phyloP scores from a whole-genome alignment of 2,329 filamentous ascomycete species.

The Iodosphaeria phyllophila region DNA sequence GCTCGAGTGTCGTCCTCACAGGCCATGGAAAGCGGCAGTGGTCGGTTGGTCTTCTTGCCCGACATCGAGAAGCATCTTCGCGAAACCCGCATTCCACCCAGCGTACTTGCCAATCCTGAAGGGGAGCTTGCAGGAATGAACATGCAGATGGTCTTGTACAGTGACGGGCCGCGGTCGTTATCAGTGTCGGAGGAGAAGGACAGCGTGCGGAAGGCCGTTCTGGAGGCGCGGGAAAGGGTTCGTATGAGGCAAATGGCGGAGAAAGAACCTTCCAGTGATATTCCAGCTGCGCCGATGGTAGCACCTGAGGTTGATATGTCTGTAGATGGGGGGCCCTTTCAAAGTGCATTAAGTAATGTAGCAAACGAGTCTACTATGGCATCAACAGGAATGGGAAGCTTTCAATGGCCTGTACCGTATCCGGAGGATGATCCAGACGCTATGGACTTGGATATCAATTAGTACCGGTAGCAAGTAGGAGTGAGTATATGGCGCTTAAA shows the following conservation, averaged over 20 bases:
- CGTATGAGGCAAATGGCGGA: slow-evolving; percentile 43
- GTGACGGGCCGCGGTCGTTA: slow-evolving; percentile 57
- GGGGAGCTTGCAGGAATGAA: slow-evolving; percentile 34
- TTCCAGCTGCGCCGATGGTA: slow-evolving; percentile 1
- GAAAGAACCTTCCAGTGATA: slow-evolving; percentile 11
- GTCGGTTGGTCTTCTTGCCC: slow-evolving; percentile 58
- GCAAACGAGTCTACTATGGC: slow-evolving; percentile 2
- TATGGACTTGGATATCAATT: slow-evolving; percentile 25
- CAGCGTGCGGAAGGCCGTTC: slow-evolving; percentile 64
- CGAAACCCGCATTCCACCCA: slow-evolving; percentile 45
- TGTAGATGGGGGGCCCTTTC: slow-evolving; percentile 1
- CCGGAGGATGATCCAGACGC: slow-evolving; percentile 33
- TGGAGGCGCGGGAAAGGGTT: slow-evolving; percentile 59
- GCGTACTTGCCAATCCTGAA: slow-evolving; percentile 39
- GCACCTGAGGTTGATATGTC: not conserved
- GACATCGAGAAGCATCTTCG: slow-evolving; percentile 71
- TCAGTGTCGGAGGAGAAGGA: slow-evolving; percentile 58
- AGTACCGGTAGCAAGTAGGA: not conserved
- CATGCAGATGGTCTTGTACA: slow-evolving; percentile 74
- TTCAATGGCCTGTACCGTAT: not conserved
- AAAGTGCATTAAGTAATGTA: slow-evolving; percentile 3
- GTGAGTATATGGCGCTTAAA: too few species aligned
- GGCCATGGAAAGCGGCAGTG: slow-evolving; percentile 28
- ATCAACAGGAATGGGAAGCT: slow-evolving; percentile 1
- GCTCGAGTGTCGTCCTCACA: too few species aligned